Evolutionary conservation across 805 yeast genomes (phyloP).

Genomic region (Candida michaelii): DNA sequence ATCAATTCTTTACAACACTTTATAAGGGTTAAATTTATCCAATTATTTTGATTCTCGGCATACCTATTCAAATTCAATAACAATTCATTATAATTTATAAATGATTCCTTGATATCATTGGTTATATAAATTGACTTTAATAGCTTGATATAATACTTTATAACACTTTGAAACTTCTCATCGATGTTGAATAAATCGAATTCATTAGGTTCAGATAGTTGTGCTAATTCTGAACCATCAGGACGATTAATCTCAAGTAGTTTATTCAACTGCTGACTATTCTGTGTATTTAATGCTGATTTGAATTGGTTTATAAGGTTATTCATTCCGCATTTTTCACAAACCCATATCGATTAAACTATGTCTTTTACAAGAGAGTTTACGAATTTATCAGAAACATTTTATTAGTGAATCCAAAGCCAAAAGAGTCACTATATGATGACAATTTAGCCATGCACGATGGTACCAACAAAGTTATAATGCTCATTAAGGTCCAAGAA

Average conservation of each 20-base stretch:
- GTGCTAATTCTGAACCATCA: conserved; percentile 31
- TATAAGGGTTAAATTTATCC: conserved; percentile 50
- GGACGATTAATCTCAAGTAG: conserved; percentile 37
- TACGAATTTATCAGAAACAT: too few species aligned
- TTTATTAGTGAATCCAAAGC: too few species aligned
- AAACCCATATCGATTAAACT: too few species aligned
- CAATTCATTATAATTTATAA: conserved; percentile 38
- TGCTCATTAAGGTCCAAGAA: too few species aligned
- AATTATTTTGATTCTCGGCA: conserved; percentile 51
- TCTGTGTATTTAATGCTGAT: conserved; percentile 5
- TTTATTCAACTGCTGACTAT: conserved; percentile 5
- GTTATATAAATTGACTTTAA: conserved; percentile 33
- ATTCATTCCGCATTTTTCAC: too few species aligned
- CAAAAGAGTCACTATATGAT: too few species aligned
- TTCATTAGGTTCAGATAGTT: conserved; percentile 37
- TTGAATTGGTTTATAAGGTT: neutral
- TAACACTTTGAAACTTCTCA: conserved; percentile 36
- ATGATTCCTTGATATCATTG: conserved; percentile 35
- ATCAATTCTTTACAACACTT: conserved; percentile 41
- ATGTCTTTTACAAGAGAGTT: too few species aligned
- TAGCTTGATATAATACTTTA: conserved; percentile 31
- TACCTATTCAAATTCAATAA: conserved; percentile 49
- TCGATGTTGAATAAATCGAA: conserved; percentile 39
- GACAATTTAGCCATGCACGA: too few species aligned
- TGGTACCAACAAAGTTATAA: too few species aligned